Conservation (phyloP, 192 early-diverging fungal genomes). For the Chytriomyces sp. region DNA sequence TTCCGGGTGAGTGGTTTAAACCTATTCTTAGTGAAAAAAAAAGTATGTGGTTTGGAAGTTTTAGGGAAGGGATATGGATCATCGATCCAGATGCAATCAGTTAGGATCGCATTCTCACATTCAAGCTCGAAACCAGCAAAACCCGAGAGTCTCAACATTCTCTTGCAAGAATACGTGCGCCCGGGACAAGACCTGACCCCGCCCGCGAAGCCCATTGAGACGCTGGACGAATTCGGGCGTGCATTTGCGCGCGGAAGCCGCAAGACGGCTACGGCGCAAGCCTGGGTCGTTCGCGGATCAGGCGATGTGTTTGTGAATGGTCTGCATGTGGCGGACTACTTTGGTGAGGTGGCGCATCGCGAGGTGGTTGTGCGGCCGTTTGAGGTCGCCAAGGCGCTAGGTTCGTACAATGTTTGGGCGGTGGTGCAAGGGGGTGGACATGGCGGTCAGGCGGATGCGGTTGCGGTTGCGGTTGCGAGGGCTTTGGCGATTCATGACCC, state of each 20-base stretch:
- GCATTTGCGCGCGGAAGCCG: constrained; percentile 77
- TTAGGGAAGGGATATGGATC: neutral
- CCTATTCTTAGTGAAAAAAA: too few relatives aligned
- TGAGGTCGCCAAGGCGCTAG: constrained; percentile 60
- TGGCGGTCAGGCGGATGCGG: constrained; percentile 84
- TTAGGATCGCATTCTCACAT: neutral
- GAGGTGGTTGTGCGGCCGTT: constrained; percentile 77
- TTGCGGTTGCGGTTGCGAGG: constrained; percentile 77
- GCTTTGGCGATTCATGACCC: constrained; percentile 69
- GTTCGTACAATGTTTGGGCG: constrained; percentile 84
- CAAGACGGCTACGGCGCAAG: constrained; percentile 78
- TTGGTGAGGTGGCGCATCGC: constrained; percentile 65
- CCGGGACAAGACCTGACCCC: constrained; percentile 30
- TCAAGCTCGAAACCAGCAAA: neutral
- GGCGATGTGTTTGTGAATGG: constrained; percentile 76
- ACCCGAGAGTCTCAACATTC: constrained; percentile 1
- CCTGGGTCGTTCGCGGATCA: constrained; percentile 71
- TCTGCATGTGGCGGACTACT: constrained; percentile 70
- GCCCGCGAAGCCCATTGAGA: neutral
- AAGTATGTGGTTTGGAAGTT: too few relatives aligned
- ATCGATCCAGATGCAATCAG: neutral
- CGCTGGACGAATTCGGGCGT: constrained; percentile 71
- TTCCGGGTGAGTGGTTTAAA: constrained; percentile 31
- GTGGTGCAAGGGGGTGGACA: constrained; percentile 78
- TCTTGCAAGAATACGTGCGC: constrained; percentile 36